Percentiles rank a stretch among this genome's conserved stretches.
These are phyloP conservation scores for Phytophthora sansomeana DNA, from an alignment of 352 stramenopile species.

Conservation along the genomic window DNA sequence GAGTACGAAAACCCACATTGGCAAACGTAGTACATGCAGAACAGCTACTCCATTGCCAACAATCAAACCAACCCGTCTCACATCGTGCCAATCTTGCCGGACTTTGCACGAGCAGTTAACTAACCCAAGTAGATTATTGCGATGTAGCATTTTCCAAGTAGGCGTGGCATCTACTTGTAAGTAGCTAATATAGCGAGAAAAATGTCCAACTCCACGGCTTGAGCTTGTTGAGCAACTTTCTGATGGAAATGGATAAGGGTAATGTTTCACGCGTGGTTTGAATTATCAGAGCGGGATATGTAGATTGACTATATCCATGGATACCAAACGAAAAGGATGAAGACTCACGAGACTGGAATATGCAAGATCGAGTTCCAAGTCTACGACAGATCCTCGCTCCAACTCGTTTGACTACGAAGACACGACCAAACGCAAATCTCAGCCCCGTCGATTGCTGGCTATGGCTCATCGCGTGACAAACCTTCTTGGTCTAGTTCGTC, in stretches of 20 bases:
- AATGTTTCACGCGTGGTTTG: constrained; percentile 37
- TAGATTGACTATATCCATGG: not conserved
- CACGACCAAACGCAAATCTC: too few species aligned
- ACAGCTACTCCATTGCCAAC: too few species aligned
- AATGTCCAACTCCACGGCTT: constrained; percentile 23
- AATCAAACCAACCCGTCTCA: too few species aligned
- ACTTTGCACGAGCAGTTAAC: too few species aligned
- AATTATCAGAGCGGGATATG: constrained; percentile 13
- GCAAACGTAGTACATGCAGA: too few species aligned
- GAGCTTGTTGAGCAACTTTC: constrained; percentile 25
- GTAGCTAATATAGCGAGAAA: too few species aligned
- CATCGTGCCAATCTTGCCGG: too few species aligned
- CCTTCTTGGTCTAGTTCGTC: constrained; percentile 52
- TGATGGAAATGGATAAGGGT: constrained; percentile 23
- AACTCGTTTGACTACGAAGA: constrained; percentile 18
- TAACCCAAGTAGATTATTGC: too few species aligned
- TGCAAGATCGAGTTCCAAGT: not conserved
- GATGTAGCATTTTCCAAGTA: too few species aligned
- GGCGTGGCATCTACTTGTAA: too few species aligned
- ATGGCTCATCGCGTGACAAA: constrained; percentile 44
- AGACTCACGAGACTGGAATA: constrained; percentile 20
- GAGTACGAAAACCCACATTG: too few species aligned
- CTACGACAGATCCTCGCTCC: not conserved
- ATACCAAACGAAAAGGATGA: constrained; percentile 12
- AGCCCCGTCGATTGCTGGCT: constrained; percentile 28